phyloP scores from a whole-genome alignment of 148 eudicot species.

The Drosera capensis region DNA sequence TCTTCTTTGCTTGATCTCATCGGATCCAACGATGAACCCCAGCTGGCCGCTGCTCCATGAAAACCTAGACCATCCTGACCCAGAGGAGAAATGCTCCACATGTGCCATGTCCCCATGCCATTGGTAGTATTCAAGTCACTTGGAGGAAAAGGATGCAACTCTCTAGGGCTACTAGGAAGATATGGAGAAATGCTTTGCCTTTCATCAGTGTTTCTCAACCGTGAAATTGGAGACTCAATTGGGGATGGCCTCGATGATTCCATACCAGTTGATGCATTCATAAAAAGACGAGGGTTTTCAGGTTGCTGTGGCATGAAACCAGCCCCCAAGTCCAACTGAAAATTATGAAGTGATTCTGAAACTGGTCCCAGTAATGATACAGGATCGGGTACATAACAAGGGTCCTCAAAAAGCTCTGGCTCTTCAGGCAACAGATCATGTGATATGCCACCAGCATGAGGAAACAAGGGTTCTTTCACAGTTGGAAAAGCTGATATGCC shows the following conservation, averaged over 20 bases:
- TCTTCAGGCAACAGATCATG: slow-evolving; percentile 64
- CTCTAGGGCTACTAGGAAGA: slow-evolving; percentile 40
- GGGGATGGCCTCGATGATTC: slow-evolving; percentile 71
- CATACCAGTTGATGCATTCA: slow-evolving; percentile 26
- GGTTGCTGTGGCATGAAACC: slow-evolving; percentile 45
- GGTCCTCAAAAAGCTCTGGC: slow-evolving; percentile 91
- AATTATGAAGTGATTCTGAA: slow-evolving; percentile 82
- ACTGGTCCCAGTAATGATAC: slow-evolving; percentile 90
- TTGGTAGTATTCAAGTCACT: slow-evolving; percentile 22
- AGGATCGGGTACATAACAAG: slow-evolving; percentile 92
- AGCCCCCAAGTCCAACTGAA: slow-evolving; percentile 61
- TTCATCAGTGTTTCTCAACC: slow-evolving; percentile 52
- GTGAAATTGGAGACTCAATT: slow-evolving; percentile 80
- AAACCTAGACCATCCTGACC: slow-evolving; percentile 63
- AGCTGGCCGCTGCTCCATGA: slow-evolving; percentile 38
- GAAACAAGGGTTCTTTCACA: slow-evolving; percentile 44
- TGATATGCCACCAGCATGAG: slow-evolving; percentile 28
- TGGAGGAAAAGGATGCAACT: slow-evolving; percentile 21
- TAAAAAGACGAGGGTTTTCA: slow-evolving; percentile 32
- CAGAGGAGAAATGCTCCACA: slow-evolving; percentile 82
- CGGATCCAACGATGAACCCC: slow-evolving; percentile 47
- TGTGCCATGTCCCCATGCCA: slow-evolving; percentile 73
- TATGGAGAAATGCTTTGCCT: slow-evolving; percentile 30
- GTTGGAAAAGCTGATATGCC: slow-evolving; percentile 31
- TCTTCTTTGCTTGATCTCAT: slow-evolving; percentile 46